Conservation (phyloP, 257 asterid genomes). For the Nicotiana knightiana region DNA sequence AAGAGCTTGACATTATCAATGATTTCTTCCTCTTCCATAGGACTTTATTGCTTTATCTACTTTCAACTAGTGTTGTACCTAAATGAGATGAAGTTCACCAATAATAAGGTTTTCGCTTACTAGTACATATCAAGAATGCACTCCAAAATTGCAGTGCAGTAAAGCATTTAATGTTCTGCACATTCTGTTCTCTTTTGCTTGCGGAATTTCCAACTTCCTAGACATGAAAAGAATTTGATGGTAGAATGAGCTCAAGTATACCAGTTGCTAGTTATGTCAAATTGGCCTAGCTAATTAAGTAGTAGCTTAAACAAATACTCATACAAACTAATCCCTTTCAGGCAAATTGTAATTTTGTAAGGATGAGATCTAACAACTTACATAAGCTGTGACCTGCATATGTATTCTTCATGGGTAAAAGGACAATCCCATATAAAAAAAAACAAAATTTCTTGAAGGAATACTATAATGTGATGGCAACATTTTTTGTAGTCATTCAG, state of each 20-base stretch:
- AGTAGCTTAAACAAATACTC: background rate
- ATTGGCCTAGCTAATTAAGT: background rate
- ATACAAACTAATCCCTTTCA: background rate
- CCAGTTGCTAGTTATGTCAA: background rate
- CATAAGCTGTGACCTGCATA: background rate
- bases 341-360: background rate
- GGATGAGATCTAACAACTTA: background rate
- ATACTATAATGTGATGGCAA: background rate
- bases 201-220: background rate
- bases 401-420: background rate
- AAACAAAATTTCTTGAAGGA: conserved; percentile 4
- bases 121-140: too few relatives aligned
- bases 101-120: too few relatives aligned
- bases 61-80: too few relatives aligned
- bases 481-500: background rate
- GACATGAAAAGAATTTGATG: background rate
- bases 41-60: too few relatives aligned
- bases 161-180: background rate
- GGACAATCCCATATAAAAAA: background rate
- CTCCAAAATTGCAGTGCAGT: too few relatives aligned
- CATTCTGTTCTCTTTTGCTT: background rate
- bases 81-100: too few relatives aligned
- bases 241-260: background rate
- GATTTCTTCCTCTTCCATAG: too few relatives aligned
- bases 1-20: too few relatives aligned